Conservation (phyloP, 2,329 filamentous ascomycete genomes). For the Harringtonia lauricola region DNA sequence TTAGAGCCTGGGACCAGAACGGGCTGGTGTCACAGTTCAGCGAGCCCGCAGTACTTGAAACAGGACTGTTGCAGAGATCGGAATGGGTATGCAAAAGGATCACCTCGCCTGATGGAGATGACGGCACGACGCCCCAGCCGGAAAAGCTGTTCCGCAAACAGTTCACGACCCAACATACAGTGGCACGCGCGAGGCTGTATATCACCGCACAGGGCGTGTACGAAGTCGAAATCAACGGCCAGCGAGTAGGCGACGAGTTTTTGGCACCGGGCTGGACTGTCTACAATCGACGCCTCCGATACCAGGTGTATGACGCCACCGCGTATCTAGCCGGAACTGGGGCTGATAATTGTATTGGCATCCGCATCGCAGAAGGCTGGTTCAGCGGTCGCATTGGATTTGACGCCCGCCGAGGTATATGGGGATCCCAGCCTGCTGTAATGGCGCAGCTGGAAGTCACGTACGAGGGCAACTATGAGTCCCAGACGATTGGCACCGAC, state of each 20-base stretch:
- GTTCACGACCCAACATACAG: too few relatives aligned
- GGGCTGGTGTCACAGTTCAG: too few relatives aligned
- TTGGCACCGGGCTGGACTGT: slow-evolving; percentile 30
- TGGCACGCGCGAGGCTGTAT: slow-evolving; percentile 19
- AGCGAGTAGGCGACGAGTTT: slow-evolving; percentile 16
- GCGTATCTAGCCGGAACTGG: slow-evolving; percentile 9
- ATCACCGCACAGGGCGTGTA: slow-evolving; percentile 24
- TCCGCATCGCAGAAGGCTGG: slow-evolving; percentile 35
- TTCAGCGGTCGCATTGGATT: slow-evolving; percentile 21
- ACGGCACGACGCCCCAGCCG: too few relatives aligned
- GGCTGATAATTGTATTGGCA: slow-evolving; percentile 24
- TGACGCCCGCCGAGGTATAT: slow-evolving; percentile 13
- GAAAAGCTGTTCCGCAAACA: too few relatives aligned
- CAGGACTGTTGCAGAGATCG: too few relatives aligned
- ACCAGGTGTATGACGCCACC: slow-evolving; percentile 31
- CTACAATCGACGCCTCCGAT: slow-evolving; percentile 27
- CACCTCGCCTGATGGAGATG: too few relatives aligned
- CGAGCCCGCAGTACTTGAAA: too few relatives aligned
- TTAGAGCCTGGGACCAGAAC: too few relatives aligned
- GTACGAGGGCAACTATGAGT: slow-evolving; percentile 15
- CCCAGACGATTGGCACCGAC: not conserved
- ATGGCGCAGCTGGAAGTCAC: slow-evolving; percentile 2
- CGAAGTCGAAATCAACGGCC: slow-evolving; percentile 23
- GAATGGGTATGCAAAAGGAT: too few relatives aligned
- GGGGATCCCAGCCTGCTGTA: slow-evolving; percentile 11